Conservation (phyloP, 257 asterid species). For the Ligustrum vulgare region DNA sequence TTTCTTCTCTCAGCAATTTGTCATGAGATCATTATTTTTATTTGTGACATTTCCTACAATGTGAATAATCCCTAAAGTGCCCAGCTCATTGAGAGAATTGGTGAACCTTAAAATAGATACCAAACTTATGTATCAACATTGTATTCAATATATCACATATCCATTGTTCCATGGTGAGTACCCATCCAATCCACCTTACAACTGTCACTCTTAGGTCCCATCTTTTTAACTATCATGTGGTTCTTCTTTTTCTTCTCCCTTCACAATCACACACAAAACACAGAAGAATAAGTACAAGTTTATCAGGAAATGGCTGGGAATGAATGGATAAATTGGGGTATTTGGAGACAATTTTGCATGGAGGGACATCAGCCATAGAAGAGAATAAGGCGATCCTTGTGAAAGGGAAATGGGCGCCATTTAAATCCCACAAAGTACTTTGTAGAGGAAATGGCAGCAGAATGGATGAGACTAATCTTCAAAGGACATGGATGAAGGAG, state of each 20-base stretch:
- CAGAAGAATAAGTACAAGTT: not conserved
- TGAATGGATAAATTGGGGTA: conserved; percentile 93
- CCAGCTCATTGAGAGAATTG: too few relatives aligned
- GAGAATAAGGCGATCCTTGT: conserved; percentile 38
- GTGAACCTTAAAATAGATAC: too few relatives aligned
- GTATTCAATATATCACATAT: too few relatives aligned
- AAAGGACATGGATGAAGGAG: conserved; percentile 80
- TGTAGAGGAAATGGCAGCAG: conserved; percentile 81
- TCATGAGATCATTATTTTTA: too few relatives aligned
- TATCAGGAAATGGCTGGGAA: conserved; percentile 61
- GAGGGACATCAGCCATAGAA: conserved; percentile 59
- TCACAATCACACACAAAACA: conserved; percentile 14
- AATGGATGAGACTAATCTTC: conserved; percentile 77
- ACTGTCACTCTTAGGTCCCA: conserved; percentile 25
- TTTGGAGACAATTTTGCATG: conserved; percentile 77
- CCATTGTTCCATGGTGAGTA: too few relatives aligned
- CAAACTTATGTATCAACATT: too few relatives aligned
- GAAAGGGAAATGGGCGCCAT: conserved; percentile 40
- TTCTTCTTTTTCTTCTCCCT: conserved; percentile 29
- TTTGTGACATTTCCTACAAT: too few relatives aligned
- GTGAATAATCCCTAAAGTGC: too few relatives aligned
- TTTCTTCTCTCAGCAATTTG: too few relatives aligned
- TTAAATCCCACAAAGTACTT: conserved; percentile 75
- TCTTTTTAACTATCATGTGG: conserved; percentile 45
- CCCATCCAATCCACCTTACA: too few relatives aligned